Evolutionary conservation across 805 yeast species (phyloP).

Genomic region (Candida verbasci): DNA sequence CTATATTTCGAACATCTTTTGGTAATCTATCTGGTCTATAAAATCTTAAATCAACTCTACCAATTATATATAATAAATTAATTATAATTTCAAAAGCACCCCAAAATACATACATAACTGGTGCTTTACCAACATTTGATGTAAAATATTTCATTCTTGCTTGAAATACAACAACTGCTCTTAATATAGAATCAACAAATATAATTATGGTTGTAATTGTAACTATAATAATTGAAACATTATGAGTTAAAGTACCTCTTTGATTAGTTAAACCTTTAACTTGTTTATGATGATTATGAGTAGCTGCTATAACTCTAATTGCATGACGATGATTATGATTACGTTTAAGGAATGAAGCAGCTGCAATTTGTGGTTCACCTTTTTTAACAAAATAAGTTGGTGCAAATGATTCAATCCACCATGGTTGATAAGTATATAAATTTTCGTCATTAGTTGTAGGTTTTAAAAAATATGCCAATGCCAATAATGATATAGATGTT

Average conservation of each 20-base stretch:
- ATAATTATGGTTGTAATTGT: constrained; percentile 44
- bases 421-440: constrained; percentile 64
- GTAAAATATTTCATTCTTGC: constrained; percentile 13
- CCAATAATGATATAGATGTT: constrained; percentile 46
- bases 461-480: constrained; percentile 48
- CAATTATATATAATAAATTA: constrained; percentile 48
- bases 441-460: constrained; percentile 49
- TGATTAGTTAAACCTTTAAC: constrained; percentile 30
- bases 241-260: constrained; percentile 42
- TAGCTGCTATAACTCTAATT: constrained; percentile 53
- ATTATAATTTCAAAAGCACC: constrained; percentile 59
- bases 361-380: constrained; percentile 46
- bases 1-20: constrained; percentile 23
- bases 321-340: constrained; percentile 44
- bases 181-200: constrained; percentile 44
- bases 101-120: constrained; percentile 62
- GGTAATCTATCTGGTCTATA: constrained; percentile 63
- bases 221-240: constrained; percentile 45
- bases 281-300: constrained; percentile 30
- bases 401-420: constrained; percentile 69
- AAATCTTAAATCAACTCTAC: constrained; percentile 67
- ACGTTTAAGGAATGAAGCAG: constrained; percentile 36
- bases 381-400: constrained; percentile 56
- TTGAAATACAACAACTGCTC: constrained; percentile 23
- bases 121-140: constrained; percentile 17